phyloP scores from a whole-genome alignment of 106 monocot species.

The Chionographis japonica region DNA sequence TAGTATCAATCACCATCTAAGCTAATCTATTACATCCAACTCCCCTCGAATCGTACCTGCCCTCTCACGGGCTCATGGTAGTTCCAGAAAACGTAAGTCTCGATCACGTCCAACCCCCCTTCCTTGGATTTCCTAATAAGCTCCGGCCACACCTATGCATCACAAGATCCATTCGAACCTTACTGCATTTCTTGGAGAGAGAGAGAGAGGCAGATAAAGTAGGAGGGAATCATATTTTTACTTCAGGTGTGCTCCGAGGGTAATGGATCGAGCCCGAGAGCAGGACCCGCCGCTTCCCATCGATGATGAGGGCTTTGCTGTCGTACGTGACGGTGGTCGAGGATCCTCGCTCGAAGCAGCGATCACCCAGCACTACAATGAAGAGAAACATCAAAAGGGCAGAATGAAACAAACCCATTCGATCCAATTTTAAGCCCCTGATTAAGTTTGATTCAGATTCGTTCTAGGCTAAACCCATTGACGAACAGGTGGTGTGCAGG shows the following conservation, averaged over 20 bases:
- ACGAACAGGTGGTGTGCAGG: too few relatives aligned
- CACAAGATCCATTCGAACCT: background rate
- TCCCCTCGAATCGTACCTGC: slow-evolving; percentile 11
- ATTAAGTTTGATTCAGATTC: background rate
- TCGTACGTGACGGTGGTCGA: slow-evolving; percentile 26
- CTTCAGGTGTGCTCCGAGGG: slow-evolving; percentile 44
- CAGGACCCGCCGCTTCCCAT: slow-evolving; percentile 28
- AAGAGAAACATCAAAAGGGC: background rate
- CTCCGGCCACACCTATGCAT: slow-evolving; percentile 52
- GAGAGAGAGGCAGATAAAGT: too few relatives aligned
- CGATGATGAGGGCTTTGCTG: slow-evolving; percentile 29
- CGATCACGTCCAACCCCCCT: slow-evolving; percentile 62
- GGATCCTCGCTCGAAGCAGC: too few relatives aligned
- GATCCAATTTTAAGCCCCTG: background rate
- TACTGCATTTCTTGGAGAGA: background rate
- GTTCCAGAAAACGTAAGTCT: slow-evolving; percentile 81
- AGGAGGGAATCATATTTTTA: background rate
- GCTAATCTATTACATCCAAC: background rate
- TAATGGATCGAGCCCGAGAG: slow-evolving; percentile 53
- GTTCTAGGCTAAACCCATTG: too few relatives aligned
- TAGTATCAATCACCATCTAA: too few relatives aligned
- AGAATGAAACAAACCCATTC: background rate
- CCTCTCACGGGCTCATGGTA: slow-evolving; percentile 40
- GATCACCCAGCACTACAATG: too few relatives aligned
- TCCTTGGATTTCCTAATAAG: slow-evolving; percentile 61